Conservation (phyloP, 768 basidiomycete genomes). For the Coprinopsis strossmayeri region DNA sequence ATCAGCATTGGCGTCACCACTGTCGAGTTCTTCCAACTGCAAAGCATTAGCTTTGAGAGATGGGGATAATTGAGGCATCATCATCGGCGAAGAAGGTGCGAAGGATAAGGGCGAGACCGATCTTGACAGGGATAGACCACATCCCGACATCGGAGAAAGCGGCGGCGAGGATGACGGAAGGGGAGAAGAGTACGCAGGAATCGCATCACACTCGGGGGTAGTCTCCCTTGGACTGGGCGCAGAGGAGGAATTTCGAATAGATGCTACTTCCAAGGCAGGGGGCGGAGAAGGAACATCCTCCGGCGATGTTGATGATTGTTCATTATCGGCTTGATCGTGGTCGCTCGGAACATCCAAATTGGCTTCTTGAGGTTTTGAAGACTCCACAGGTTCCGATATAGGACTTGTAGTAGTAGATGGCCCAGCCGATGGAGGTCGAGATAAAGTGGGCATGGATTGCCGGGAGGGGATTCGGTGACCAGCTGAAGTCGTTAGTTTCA, state of each 20-base stretch:
- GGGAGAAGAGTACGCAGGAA: slow-evolving; percentile 21
- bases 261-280: background rate
- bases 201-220: slow-evolving; percentile 23
- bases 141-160: slow-evolving; percentile 33
- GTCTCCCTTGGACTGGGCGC: slow-evolving; percentile 23
- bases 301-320: background rate
- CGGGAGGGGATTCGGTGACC: slow-evolving; percentile 7
- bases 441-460: slow-evolving; percentile 5
- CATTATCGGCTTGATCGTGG: background rate
- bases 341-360: background rate
- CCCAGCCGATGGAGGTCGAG: slow-evolving; percentile 1
- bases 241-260: slow-evolving; percentile 6
- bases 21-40: background rate
- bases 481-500: slow-evolving; percentile 14
- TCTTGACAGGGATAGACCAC: slow-evolving; percentile 28
- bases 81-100: slow-evolving; percentile 12
- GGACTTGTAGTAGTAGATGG: slow-evolving; percentile 18
- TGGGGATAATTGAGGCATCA: slow-evolving; percentile 15
- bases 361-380: slow-evolving; percentile 14
- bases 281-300: background rate
- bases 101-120: slow-evolving; percentile 26
- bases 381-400: slow-evolving; percentile 33
- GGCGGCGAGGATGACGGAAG: slow-evolving; percentile 40
- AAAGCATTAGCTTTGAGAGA: background rate
- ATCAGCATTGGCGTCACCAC: background rate